These are phyloP conservation scores for Xylaria palmicola DNA, from an alignment of 495 filamentous ascomycete genomes.

Conservation along the genomic window DNA sequence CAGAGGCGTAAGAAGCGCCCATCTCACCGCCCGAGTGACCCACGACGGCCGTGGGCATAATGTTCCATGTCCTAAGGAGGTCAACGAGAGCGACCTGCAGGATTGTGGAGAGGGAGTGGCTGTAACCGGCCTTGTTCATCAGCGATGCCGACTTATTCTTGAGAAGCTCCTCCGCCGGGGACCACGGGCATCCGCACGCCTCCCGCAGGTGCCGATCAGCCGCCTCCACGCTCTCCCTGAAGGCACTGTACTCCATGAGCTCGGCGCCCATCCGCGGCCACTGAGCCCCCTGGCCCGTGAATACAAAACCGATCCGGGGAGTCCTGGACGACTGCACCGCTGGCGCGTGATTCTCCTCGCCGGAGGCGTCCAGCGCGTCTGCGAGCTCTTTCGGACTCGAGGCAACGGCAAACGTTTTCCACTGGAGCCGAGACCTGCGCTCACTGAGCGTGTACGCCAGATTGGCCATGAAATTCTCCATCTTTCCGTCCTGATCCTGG, in stretches of 20 bases:
- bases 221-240: conserved; percentile 18
- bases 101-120: conserved; percentile 43
- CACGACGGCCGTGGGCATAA: conserved; percentile 47
- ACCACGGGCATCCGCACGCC: conserved; percentile 20
- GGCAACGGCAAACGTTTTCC: background rate
- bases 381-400: background rate
- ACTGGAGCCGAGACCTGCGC: background rate
- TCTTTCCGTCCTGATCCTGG: background rate
- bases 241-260: conserved; percentile 21
- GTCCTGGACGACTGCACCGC: background rate
- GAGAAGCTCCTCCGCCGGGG: conserved; percentile 29
- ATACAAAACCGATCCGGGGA: conserved; percentile 14
- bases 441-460: background rate
- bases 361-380: background rate
- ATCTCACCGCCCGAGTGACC: conserved; percentile 66
- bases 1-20: conserved; percentile 45
- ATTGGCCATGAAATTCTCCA: background rate
- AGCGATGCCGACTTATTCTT: conserved; percentile 19
- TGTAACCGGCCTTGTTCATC: conserved; percentile 31
- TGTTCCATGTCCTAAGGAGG: conserved; percentile 48
- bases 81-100: conserved; percentile 52
- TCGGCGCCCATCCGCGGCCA: conserved; percentile 45
- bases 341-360: background rate
- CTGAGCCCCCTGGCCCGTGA: conserved; percentile 28
- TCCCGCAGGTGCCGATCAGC: background rate